Base-by-base conservation (phyloP, 768 basidiomycete genomes). In the Lactarius indigo region DNA sequence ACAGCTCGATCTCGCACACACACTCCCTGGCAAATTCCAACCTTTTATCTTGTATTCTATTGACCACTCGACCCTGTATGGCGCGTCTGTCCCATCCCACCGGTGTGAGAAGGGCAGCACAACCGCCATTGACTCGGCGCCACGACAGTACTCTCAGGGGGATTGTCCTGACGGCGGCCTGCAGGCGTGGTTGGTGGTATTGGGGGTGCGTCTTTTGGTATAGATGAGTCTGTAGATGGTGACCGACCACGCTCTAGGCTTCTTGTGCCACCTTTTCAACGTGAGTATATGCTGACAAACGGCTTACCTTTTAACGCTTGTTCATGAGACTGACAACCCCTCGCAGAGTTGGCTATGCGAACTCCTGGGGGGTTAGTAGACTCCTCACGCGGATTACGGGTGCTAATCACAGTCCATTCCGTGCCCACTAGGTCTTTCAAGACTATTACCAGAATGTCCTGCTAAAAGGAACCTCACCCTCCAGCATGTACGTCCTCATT, bases 331-430 rank as follows among this genome's bases (percentile, higher is more conserved):
- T 65, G 10, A 61, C 31, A 17, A 20, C 28, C 26, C 7, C 17
- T 30, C 28, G 60, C 33, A 84, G 83, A 10, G 87, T 90, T 74
- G 90, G 90, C 30, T 86, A 86, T 66, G 84, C 89, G 4, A 91
- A 89, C 70, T 83, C 87, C 0, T 90, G 88, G 88, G 89, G 90
- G 58, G 90, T 88, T 71, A 76, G 84, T 79, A n/a, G 31, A 31
- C 10, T 12, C 6, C 58, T 30, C 18, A 5, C 28, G 5, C 9
- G 3, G 44, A 47, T n/a, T 18, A 8, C 7, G 55, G 30, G 41
- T 28, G 17, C 55, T 28, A 26, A 67, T 63, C 1, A 33, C 70
- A 20, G 15, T 47, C 5, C 68, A 50, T 37, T 28, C n/a, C 28
- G 12, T 59, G 0, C 28, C 57, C 31, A 33, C 20, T 60, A 91